A percentile compares a stretch with the other conserved stretches of the same genome.
These are phyloP conservation scores for Kalaharituber pfeilii DNA, from an alignment of 2,329 filamentous ascomycete genomes.

Conservation along the genomic window DNA sequence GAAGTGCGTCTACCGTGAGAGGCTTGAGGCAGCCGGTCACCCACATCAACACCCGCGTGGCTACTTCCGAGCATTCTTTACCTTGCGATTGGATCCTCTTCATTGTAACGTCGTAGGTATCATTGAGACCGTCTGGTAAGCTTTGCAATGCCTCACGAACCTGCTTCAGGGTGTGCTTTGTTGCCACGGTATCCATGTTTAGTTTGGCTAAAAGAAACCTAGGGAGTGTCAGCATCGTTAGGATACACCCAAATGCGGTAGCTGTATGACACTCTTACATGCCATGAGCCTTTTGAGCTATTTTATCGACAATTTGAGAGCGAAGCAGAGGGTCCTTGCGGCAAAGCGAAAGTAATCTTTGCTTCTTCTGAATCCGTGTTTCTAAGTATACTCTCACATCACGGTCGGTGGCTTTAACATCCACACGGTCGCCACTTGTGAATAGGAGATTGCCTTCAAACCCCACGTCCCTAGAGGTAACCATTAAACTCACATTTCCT, in stretches of 20 bases:
- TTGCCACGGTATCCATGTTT: not conserved
- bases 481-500: not conserved
- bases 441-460: not conserved
- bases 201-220: constrained; percentile 1
- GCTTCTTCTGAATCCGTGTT: not conserved
- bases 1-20: not conserved
- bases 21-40: not conserved
- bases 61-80: not conserved
- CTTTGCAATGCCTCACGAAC: not conserved
- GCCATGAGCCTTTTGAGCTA: not conserved
- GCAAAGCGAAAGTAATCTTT: not conserved
- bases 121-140: not conserved
- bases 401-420: not conserved
- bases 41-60: not conserved
- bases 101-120: not conserved
- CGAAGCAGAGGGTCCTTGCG: not conserved
- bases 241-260: not conserved
- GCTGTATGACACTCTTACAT: not conserved
- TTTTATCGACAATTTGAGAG: not conserved
- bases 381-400: not conserved
- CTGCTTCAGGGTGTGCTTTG: not conserved
- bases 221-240: no score
- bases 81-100: not conserved
- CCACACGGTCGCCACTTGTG: not conserved
- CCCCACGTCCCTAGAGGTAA: not conserved